These are phyloP conservation scores for Entomortierella lignicola DNA, from an alignment of 192 early-diverging fungal genomes.

Conservation along the genomic window DNA sequence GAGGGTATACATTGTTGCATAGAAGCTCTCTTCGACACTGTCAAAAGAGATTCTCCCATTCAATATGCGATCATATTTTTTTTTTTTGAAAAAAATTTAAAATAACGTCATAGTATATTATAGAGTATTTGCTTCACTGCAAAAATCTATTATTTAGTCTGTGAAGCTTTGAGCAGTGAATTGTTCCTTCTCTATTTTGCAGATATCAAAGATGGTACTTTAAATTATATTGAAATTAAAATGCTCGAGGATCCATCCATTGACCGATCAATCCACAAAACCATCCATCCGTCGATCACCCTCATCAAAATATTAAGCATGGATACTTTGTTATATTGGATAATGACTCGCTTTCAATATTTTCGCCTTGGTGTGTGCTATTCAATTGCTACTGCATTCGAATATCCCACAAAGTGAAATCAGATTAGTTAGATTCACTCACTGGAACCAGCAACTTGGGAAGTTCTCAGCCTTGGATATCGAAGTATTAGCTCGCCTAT, in stretches of 20 bases:
- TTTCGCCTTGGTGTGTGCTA: no score
- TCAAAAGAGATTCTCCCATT: no score
- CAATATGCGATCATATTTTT: no score
- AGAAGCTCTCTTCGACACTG: no score
- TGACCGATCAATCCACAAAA: not conserved
- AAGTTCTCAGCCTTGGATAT: no score
- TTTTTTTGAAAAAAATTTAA: no score
- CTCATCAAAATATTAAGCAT: not conserved
- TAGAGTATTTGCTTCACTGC: not conserved
- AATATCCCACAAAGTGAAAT: no score
- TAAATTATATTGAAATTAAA: not conserved
- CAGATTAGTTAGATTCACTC: no score
- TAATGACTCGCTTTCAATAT: not conserved
- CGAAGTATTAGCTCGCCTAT: no score
- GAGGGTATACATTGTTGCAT: no score
- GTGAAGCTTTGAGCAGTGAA: not conserved
- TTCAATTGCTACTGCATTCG: no score
- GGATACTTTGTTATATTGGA: not conserved
- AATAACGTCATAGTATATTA: not conserved
- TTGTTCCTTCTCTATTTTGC: constrained; percentile 51
- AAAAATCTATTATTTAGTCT: not conserved
- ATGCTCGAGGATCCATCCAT: not conserved
- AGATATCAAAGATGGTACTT: constrained; percentile 49
- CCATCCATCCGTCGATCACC: constrained; percentile 23
- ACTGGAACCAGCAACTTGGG: no score